phyloP scores from a whole-genome alignment of 805 yeast species.

The Saccharomyces kudriavzevii region DNA sequence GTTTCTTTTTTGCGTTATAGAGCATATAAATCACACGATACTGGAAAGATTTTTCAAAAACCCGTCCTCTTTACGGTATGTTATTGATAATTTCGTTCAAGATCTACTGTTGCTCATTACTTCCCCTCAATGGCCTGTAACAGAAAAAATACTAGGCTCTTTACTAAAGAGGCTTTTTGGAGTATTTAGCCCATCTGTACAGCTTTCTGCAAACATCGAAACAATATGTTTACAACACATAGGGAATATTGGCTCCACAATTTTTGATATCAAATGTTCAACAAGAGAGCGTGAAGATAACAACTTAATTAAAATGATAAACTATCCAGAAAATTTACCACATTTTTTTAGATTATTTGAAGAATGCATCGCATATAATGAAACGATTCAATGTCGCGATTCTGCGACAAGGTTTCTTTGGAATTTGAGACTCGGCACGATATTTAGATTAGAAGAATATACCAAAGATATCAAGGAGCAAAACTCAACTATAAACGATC shows the following conservation, averaged over 20 bases:
- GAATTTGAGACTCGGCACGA: slow-evolving; percentile 9
- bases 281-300: slow-evolving; percentile 12
- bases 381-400: not conserved
- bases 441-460: slow-evolving; percentile 12
- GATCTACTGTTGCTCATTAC: slow-evolving; percentile 47
- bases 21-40: slow-evolving; percentile 21
- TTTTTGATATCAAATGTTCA: slow-evolving; percentile 29
- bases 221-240: slow-evolving; percentile 49
- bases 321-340: slow-evolving; percentile 18
- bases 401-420: slow-evolving; percentile 13
- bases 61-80: slow-evolving; percentile 28
- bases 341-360: slow-evolving; percentile 11
- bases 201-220: slow-evolving; percentile 36
- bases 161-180: slow-evolving; percentile 38
- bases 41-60: slow-evolving; percentile 18
- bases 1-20: slow-evolving; percentile 8
- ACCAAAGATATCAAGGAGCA: slow-evolving; percentile 8
- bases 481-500: not conserved
- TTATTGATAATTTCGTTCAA: slow-evolving; percentile 45
- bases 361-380: slow-evolving; percentile 8
- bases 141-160: slow-evolving; percentile 42
- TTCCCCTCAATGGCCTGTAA: slow-evolving; percentile 55
- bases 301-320: slow-evolving; percentile 17
- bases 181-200: slow-evolving; percentile 32
- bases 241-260: slow-evolving; percentile 51